Base-by-base conservation (phyloP, 805 yeast species). In the Myxozyma neotropica region DNA sequence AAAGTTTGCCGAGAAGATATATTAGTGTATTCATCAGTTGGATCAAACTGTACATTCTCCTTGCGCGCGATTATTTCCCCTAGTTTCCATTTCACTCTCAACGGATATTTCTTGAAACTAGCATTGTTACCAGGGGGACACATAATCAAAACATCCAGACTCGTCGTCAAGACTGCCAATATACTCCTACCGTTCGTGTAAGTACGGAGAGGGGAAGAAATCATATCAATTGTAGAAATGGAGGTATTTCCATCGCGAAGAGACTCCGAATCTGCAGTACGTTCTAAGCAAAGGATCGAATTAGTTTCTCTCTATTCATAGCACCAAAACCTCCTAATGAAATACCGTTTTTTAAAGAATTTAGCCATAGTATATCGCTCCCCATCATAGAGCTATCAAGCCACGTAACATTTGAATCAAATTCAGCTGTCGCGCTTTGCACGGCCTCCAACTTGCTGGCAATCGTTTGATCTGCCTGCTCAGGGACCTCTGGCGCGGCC, bases 131-230 rank as follows among this genome's bases (percentile, higher is more conserved):
- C 38, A 23, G 53, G 36, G 1, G 53, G 53, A n/a, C 36, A 39
- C 15, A 49, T 3, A 13, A 49, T 17, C 8, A 38, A 5, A 7
- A 49, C 53, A 24, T 49, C 53, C 15, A 38, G 45, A 29, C 27
- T 38, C n/a, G 17, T 38, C 12, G 26, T 23, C 17, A 49, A 26
- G 2, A 39, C 26, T 5, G 53, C 53, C 7, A 49, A 17, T 7
- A 49, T 8, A 19, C 53, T 49, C 38, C 26, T 49, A 13, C 45
- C 53, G 15, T 17, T 29, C 23, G 38, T 38, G 24, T 21, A 49
- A 36, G 44, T 17, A 5, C 53, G 44, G 26, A 49, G 33, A 13
- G 45, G 45, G n/a, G 53, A 49, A 19, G 15, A 39, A 7, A 17
- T 19, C 17, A 49, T 15, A 29, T 24, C 53, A 24, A 26, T 23